Percentiles rank a stretch among this genome's conserved stretches.
These are phyloP conservation scores for Podospora bellae-mahoneyi DNA, from an alignment of 495 filamentous ascomycete species.

Conservation along the genomic window DNA sequence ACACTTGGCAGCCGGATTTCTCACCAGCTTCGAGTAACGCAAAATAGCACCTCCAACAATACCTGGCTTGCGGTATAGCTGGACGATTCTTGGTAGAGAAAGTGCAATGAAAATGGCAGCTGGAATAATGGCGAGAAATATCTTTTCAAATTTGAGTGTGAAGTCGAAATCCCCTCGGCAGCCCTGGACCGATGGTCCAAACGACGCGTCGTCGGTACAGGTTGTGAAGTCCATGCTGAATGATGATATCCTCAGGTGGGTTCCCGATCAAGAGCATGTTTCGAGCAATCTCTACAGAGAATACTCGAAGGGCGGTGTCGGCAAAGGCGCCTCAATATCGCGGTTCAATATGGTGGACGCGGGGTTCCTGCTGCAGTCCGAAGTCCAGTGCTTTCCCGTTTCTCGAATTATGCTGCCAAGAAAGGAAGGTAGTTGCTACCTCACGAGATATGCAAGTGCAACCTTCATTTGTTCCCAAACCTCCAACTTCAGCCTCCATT, in stretches of 20 bases:
- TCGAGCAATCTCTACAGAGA: too few species aligned
- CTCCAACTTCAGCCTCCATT: not conserved
- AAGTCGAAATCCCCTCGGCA: slow-evolving; percentile 45
- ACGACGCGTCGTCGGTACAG: slow-evolving; percentile 23
- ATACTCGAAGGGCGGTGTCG: not conserved
- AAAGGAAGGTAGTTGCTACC: not conserved
- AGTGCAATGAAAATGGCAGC: slow-evolving; percentile 39
- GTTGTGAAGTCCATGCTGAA: slow-evolving; percentile 26
- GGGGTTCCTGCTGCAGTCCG: not conserved
- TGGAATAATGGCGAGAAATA: slow-evolving; percentile 45
- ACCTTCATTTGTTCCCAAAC: not conserved
- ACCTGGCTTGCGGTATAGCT: slow-evolving; percentile 32
- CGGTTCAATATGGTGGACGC: not conserved
- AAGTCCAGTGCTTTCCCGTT: not conserved
- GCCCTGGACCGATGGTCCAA: slow-evolving; percentile 25
- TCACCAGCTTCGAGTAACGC: slow-evolving; percentile 37
- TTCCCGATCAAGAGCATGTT: not conserved
- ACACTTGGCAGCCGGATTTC: slow-evolving; percentile 5
- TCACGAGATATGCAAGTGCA: not conserved
- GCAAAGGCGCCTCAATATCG: not conserved
- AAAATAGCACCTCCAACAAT: slow-evolving; percentile 38
- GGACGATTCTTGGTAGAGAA: slow-evolving; percentile 36
- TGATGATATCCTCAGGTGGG: not conserved
- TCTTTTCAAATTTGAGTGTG: slow-evolving; percentile 45
- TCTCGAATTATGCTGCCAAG: not conserved